Base-by-base conservation (phyloP, 208 protist genomes). In the Trypanosomatidae sp. region DNA sequence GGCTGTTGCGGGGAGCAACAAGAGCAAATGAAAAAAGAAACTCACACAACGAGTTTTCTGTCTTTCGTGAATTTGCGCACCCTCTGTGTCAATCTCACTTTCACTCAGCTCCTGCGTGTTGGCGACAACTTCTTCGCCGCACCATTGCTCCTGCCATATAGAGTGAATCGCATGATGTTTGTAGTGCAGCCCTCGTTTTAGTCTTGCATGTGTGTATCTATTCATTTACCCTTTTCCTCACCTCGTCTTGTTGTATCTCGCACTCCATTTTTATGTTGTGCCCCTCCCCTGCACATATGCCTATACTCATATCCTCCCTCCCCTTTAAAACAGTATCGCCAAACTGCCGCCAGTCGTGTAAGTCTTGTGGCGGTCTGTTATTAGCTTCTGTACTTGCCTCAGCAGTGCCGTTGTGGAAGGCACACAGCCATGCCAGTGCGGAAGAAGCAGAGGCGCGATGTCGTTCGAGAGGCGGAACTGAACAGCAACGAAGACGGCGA, bases 371-470 rank as follows among this genome's bases (percentile, higher is more conserved):
- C 25, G 58, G 0, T 2, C 43, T 36, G 6, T 41, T 41, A 28
- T 65, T 50, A 46, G 33, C 25, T 49, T 19, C 17, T 36, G n/a
- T 55, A 53, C 30, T 73, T 2, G 0, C 53, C 47, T 36, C 39
- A 36, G 41, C 56, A 15, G 69, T 52, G 46, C 39, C 22, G 43
- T 49, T 25, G 65, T 39, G 28, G 28, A 69, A 52, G 43, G 62
- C 36, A 8, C 36, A 62, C 64, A 67, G 46, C 13, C n/a, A 97
- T 97, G 92, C 92, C 92, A 30, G 77, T 97, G 41, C 80, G 92
- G n/a, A 97, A 97, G 70, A 89, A 85, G 47, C 92, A 97, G 78
- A 84, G 80, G 52, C 83, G 90, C 15, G 89, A 93, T n/a, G 73
- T 87, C 3, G 80, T 97, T 36, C 68, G 75, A 22, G 81, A 79